Evolutionary conservation across 2,329 filamentous ascomycete genomes (phyloP).

Genomic region (Pseudocercospora fuligena): DNA sequence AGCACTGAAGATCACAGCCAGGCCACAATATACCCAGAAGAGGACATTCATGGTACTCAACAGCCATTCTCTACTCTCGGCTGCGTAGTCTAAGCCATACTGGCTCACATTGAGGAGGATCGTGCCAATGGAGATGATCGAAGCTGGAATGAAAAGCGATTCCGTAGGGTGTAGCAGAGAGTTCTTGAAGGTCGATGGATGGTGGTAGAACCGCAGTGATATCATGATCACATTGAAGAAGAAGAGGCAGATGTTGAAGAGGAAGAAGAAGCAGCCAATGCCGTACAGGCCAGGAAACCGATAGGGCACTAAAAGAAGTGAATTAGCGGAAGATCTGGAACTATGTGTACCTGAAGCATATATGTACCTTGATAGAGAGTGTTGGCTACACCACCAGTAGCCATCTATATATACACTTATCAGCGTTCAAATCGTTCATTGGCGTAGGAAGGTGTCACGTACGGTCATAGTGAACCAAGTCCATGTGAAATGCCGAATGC

Average conservation of each 20-base stretch:
- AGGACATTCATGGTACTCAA: conserved; percentile 64
- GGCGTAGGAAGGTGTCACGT: conserved; percentile 11
- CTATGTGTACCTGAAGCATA: background rate
- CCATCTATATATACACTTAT: conserved; percentile 61
- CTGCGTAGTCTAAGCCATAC: conserved; percentile 61
- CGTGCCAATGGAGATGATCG: conserved; percentile 67
- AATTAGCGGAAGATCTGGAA: background rate
- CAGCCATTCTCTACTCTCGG: conserved; percentile 61
- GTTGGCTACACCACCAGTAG: conserved; percentile 58
- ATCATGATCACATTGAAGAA: conserved; percentile 73
- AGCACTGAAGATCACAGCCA: conserved; percentile 70
- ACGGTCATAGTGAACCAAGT: conserved; percentile 74
- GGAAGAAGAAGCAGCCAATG: conserved; percentile 55
- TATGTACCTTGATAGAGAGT: conserved; percentile 61
- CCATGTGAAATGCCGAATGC: conserved; percentile 71
- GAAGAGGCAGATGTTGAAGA: conserved; percentile 62
- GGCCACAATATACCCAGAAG: conserved; percentile 74
- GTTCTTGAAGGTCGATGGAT: conserved; percentile 70
- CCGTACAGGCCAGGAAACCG: conserved; percentile 52
- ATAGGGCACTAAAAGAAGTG: conserved; percentile 42
- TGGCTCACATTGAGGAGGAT: conserved; percentile 72
- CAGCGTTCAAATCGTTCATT: background rate
- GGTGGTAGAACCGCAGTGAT: conserved; percentile 69
- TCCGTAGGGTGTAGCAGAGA: conserved; percentile 80
- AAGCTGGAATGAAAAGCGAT: conserved; percentile 75